Conservation (phyloP, 495 filamentous ascomycete genomes). For the Glarea lozoyensis region DNA sequence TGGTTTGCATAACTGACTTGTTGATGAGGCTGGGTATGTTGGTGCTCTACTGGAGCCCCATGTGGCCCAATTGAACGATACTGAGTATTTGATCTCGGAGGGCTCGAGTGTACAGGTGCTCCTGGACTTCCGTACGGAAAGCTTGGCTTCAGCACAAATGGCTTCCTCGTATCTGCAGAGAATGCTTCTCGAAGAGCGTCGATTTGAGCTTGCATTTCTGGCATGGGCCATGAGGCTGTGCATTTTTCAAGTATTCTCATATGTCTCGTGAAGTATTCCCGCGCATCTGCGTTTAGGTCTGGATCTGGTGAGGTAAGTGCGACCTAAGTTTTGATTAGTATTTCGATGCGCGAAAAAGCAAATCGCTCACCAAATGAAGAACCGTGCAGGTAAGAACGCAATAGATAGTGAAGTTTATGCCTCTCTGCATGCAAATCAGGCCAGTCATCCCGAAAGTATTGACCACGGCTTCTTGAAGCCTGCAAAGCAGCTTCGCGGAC, state of each 20-base stretch:
- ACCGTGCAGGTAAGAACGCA: conserved; percentile 87
- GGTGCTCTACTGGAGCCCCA: conserved; percentile 30
- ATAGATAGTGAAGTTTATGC: conserved; percentile 94
- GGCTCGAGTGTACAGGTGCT: conserved; percentile 45
- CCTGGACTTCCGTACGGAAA: conserved; percentile 84
- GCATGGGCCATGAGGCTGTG: conserved; percentile 78
- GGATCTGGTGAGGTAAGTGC: conserved; percentile 92
- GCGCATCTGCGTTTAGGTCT: conserved; percentile 73
- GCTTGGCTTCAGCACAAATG: conserved; percentile 79
- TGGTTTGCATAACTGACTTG: conserved; percentile 67
- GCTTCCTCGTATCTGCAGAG: conserved; percentile 74
- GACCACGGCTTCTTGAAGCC: conserved; percentile 81
- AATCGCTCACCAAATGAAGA: conserved; percentile 73
- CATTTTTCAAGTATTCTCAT: conserved; percentile 93
- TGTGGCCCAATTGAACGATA: conserved; percentile 31
- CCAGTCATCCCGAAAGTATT: conserved; percentile 70
- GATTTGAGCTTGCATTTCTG: conserved; percentile 86
- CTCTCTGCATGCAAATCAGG: conserved; percentile 85
- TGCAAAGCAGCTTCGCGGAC: conserved; percentile 81
- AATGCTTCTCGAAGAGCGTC: conserved; percentile 87
- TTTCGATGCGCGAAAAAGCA: neutral
- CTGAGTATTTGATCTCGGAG: conserved; percentile 38
- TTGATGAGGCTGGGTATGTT: conserved; percentile 37
- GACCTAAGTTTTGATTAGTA: conserved; percentile 44
- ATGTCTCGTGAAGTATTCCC: conserved; percentile 86